Percentiles rank a stretch among this genome's conserved stretches.
phyloP scores from a whole-genome alignment of 345 rosid genomes.

The Gossypium mustelinum region DNA sequence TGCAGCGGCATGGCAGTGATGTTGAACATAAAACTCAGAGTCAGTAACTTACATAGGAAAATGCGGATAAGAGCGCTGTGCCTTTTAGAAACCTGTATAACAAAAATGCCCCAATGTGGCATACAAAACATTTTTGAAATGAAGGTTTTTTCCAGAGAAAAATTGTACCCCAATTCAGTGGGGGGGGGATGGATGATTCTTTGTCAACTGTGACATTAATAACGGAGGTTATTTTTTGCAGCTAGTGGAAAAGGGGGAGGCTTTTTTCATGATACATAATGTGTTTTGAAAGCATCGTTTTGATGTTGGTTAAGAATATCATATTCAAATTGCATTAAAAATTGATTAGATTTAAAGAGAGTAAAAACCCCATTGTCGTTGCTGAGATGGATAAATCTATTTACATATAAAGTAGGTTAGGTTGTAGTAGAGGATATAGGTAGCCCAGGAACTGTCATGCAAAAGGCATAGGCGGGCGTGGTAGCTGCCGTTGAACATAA shows the following conservation, averaged over 20 bases:
- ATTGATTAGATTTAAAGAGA: too few species aligned
- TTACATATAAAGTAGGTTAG: too few species aligned
- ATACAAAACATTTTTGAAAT: conserved; percentile 1
- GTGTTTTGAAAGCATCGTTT: too few species aligned
- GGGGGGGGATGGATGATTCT: conserved; percentile 18
- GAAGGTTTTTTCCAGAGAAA: not conserved
- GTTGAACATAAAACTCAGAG: conserved; percentile 19
- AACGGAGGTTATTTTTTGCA: conserved; percentile 3
- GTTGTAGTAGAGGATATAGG: too few species aligned
- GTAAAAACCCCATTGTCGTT: too few species aligned
- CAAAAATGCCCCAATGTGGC: conserved; percentile 11
- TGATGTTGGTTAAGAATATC: too few species aligned
- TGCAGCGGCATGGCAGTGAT: conserved; percentile 61
- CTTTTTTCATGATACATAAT: too few species aligned
- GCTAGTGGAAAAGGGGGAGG: not conserved
- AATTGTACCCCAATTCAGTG: conserved; percentile 12
- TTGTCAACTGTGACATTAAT: conserved; percentile 14
- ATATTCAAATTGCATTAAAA: too few species aligned
- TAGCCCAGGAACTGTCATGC: too few species aligned
- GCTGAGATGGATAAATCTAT: too few species aligned
- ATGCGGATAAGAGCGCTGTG: not conserved
- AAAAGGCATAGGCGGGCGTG: too few species aligned
- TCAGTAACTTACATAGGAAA: not conserved
- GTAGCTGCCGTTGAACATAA: too few species aligned
- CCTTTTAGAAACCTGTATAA: not conserved